Base-by-base conservation (phyloP, 371 early-diverging fungal genomes). In the Saksenaea oblongispora region DNA sequence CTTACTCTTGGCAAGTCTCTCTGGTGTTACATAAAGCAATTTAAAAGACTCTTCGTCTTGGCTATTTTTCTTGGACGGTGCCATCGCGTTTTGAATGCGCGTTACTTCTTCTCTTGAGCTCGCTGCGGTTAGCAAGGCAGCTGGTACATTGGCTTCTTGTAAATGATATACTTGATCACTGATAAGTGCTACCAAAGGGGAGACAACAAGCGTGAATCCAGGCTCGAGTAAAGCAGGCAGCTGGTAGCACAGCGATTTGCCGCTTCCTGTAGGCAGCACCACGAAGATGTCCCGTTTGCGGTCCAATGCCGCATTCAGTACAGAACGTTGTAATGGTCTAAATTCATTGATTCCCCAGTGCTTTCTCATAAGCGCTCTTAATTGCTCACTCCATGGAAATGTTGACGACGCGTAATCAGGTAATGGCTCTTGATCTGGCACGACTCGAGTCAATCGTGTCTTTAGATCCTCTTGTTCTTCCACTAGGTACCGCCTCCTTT, bases 21-120 rank as follows among this genome's bases (percentile, higher is more conserved):
- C 97, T 0, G 96, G 97, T n/a, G 97, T 95, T 8, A 95, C 90
- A 74, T 94, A 97, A 13, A 94, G 80, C 36, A 96, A 62, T 22
- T 77, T 79, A 18, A 86, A 72, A 11, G 55, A 14, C 31, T 54
- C 34, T 62, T 71, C n/a, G 0, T 47, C 51, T n/a, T 47, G n/a
- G 27, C 18, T n/a, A 11, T 26, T n/a, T 18, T n/a, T 10, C 42
- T 78, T 60, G 54, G 63, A 55, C 8, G 69, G 56, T 0, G 58
- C 53, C 79, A 89, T 79, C 11, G 64, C 69, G 8, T 76, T 74
- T 59, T 85, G 74, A 47, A 87, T 77, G 14, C 54, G 60, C 17
- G 83, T 84, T 8, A 79, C 74, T 22, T 89, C 79, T 54, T 82
- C 84, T 31, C 82, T 83, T 11, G 86, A 66, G 3, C 84, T 84